phyloP scores from a whole-genome alignment of 495 filamentous ascomycete species.

The Neurospora sp. region DNA sequence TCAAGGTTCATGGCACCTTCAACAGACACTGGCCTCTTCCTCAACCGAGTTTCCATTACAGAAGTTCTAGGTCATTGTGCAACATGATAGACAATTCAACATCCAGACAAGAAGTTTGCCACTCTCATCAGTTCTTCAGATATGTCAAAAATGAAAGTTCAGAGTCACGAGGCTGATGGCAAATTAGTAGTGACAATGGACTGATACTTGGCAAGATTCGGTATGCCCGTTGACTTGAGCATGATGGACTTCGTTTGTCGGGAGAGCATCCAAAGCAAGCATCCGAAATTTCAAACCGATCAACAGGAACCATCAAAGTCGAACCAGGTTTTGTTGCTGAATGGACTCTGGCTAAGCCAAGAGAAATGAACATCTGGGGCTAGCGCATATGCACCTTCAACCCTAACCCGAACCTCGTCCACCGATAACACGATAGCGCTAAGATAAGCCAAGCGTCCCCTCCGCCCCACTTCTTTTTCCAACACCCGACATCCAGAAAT shows the following conservation, averaged over 20 bases:
- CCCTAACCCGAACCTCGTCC: background rate
- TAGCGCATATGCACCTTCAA: background rate
- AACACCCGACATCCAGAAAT: slow-evolving; percentile 10
- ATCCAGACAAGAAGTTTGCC: background rate
- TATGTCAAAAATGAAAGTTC: background rate
- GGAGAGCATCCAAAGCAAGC: background rate
- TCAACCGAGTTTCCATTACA: background rate
- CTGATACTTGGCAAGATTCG: background rate
- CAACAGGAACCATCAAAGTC: background rate
- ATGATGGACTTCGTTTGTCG: background rate
- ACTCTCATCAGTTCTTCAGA: background rate
- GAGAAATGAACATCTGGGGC: too few species aligned
- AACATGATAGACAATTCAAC: background rate
- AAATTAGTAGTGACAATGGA: background rate
- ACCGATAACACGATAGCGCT: background rate
- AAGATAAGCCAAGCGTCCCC: slow-evolving; percentile 5
- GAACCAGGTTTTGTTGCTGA: too few species aligned
- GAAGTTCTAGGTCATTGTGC: background rate
- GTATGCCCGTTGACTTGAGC: background rate
- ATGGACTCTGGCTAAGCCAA: too few species aligned
- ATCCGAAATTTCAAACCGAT: background rate
- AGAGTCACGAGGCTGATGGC: background rate
- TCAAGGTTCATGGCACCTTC: background rate
- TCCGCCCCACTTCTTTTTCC: slow-evolving; percentile 9
- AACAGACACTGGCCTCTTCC: background rate